These are phyloP conservation scores for Boletus coccyginus DNA, from an alignment of 768 basidiomycete genomes.

Conservation along the genomic window DNA sequence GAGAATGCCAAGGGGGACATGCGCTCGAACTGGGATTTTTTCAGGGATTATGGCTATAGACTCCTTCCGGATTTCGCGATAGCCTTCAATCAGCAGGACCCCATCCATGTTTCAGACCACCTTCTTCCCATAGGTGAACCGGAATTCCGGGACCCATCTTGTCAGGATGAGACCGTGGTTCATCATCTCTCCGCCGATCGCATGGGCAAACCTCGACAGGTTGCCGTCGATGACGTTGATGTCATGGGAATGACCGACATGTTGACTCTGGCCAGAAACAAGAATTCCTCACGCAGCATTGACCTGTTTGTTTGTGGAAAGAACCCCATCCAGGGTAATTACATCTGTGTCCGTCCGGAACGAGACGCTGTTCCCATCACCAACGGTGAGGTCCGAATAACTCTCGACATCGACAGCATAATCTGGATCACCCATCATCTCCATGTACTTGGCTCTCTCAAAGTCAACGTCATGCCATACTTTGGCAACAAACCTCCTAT, in stretches of 20 bases:
- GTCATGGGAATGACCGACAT: slow-evolving; percentile 5
- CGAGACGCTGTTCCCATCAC: not conserved
- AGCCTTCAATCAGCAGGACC: slow-evolving; percentile 2
- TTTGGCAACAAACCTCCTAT: slow-evolving; percentile 1
- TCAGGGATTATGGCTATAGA: slow-evolving; percentile 5
- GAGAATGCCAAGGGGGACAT: not conserved
- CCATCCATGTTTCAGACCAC: not conserved
- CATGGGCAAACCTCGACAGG: not conserved
- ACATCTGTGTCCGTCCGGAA: not conserved
- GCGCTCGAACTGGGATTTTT: slow-evolving; percentile 2
- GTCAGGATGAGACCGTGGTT: not conserved
- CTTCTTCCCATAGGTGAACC: not conserved
- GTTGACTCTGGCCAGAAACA: not conserved
- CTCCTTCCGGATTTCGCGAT: not conserved
- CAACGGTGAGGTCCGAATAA: not conserved
- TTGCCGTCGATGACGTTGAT: not conserved
- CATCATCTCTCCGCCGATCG: not conserved
- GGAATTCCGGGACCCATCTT: not conserved
- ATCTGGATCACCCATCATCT: slow-evolving; percentile 1
- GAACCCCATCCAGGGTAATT: not conserved
- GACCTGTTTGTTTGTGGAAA: slow-evolving; percentile 1
- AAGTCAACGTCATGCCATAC: slow-evolving; percentile 1
- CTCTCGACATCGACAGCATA: slow-evolving; percentile 1
- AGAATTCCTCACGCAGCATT: not conserved
- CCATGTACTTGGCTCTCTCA: not conserved